Conservation (phyloP, 305 asterid genomes). For the Solanum hybrid region DNA sequence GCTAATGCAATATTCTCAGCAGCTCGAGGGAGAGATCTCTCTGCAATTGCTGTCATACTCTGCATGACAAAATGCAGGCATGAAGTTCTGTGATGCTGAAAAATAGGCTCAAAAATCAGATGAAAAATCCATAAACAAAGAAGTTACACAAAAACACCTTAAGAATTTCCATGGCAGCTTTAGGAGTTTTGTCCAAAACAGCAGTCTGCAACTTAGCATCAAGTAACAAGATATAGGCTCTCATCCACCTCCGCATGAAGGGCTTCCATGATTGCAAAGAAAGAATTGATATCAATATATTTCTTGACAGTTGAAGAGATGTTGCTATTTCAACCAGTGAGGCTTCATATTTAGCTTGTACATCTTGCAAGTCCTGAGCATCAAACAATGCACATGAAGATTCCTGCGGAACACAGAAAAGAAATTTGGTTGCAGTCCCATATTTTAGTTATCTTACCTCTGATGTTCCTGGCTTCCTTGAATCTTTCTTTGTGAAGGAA, state of each 20-base stretch:
- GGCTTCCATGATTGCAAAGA: slow-evolving; percentile 96
- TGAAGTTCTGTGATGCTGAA: neutral
- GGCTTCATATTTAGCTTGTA: slow-evolving; percentile 58
- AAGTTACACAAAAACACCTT: slow-evolving; percentile 35
- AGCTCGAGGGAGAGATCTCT: slow-evolving; percentile 68
- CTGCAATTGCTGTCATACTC: slow-evolving; percentile 54
- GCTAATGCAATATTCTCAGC: slow-evolving; percentile 90
- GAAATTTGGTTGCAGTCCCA: neutral
- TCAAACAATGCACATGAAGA: slow-evolving; percentile 5
- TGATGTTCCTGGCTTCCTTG: slow-evolving; percentile 31
- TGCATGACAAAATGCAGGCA: slow-evolving; percentile 20
- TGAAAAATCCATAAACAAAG: neutral
- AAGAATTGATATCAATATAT: slow-evolving; percentile 63
- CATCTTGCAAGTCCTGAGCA: slow-evolving; percentile 45
- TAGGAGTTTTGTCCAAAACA: slow-evolving; percentile 50
- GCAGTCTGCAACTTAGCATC: slow-evolving; percentile 49
- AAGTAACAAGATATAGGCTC: slow-evolving; percentile 50
- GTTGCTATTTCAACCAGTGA: slow-evolving; percentile 59
- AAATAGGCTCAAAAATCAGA: slow-evolving; percentile 11
- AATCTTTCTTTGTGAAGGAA: slow-evolving; percentile 41
- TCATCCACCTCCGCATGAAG: slow-evolving; percentile 88
- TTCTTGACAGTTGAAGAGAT: slow-evolving; percentile 81
- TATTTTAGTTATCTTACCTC: slow-evolving; percentile 45
- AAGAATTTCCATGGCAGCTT: slow-evolving; percentile 71
- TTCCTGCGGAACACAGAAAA: slow-evolving; percentile 10